A percentile compares a stretch with the other conserved stretches of the same genome.
phyloP scores from a whole-genome alignment of 2,329 filamentous ascomycete species.

The Fonsecaea monophora region DNA sequence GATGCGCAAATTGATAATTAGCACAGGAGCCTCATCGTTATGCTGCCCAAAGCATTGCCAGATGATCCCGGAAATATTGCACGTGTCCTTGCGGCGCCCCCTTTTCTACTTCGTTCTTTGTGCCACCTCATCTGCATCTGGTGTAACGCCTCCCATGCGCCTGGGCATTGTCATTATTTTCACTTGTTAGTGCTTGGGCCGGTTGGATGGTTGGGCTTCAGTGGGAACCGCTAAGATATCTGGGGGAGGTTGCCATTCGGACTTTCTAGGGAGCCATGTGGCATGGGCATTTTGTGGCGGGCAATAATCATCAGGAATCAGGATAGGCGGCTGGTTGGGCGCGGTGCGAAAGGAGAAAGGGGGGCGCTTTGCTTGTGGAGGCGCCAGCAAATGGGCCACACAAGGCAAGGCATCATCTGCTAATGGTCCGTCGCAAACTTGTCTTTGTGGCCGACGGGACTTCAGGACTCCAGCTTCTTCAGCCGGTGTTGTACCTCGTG shows the following conservation, averaged over 20 bases:
- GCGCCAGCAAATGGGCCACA: conserved; percentile 12
- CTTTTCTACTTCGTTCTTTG: background rate
- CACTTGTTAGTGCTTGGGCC: background rate
- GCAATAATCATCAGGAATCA: conserved; percentile 3
- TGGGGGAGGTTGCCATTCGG: conserved; percentile 1
- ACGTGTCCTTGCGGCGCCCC: conserved; percentile 7
- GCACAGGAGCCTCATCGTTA: background rate
- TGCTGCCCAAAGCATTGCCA: background rate
- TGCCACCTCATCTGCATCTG: conserved; percentile 1
- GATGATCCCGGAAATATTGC: conserved; percentile 5
- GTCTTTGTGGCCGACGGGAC: background rate
- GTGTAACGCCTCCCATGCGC: background rate
- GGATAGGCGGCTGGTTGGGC: conserved; percentile 1
- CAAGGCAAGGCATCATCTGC: background rate
- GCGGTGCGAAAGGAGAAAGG: conserved; percentile 5
- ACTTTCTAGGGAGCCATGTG: conserved; percentile 20
- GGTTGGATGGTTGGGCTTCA: background rate
- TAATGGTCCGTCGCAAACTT: background rate
- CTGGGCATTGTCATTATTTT: background rate
- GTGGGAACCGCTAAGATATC: background rate
- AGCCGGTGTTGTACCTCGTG: background rate
- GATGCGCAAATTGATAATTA: conserved; percentile 12
- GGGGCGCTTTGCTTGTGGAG: conserved; percentile 25
- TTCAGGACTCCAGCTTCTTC: background rate
- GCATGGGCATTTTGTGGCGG: conserved; percentile 13